Evolutionary conservation across 2,329 filamentous ascomycete species (phyloP), one percentile per base, ranked within the genome.

Genomic region (Cladosporium oxysporum): DNA sequence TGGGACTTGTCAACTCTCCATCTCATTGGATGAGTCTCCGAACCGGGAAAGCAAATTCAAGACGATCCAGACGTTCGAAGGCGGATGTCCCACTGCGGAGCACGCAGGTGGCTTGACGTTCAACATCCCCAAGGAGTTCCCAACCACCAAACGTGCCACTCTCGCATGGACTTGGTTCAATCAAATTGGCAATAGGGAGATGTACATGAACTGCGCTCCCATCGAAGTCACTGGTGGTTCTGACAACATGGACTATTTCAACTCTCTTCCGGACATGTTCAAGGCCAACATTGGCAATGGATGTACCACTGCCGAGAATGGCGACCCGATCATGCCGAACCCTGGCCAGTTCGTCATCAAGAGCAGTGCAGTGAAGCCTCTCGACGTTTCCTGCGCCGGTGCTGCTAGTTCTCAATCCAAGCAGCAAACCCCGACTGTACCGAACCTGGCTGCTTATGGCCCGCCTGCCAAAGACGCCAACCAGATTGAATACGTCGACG

Each of bases 131-230:
- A 73, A 83, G 0, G 86, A 88, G n/a, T 84, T 97, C 52, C 87
- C 88, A 1, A 82, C 89, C 1, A 94, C 94, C 8, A 23, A 62
- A 33, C 83, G 91, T 35, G 90, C 90, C 41, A 90, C 89, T 0
- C 82, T 97, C 11, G 91, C 92, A 0, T 97, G 93, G 92, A 91
- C 91, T 1, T 97, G 91, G 63, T 88, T 94, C 81, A 97, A 97
- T 76, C 87, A 89, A 67, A 78, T 96, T 5, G 93, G 94, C 5
- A 94, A 96, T 80, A 88, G 93, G 1, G 94, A 98, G 76, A 91
- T 97, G 85, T 44, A 98, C 84, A 96, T 96, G 92, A 95, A 97
- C 84, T 98, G 95, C 71, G 92, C 90, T 0, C 87, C 91, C 0
- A 79, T 96, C 63, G 85, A 80, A 0, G 82, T 97, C 26, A 87